These are phyloP conservation scores for Fusarium nurragi DNA, from an alignment of 2,329 filamentous ascomycete species.

Conservation along the genomic window DNA sequence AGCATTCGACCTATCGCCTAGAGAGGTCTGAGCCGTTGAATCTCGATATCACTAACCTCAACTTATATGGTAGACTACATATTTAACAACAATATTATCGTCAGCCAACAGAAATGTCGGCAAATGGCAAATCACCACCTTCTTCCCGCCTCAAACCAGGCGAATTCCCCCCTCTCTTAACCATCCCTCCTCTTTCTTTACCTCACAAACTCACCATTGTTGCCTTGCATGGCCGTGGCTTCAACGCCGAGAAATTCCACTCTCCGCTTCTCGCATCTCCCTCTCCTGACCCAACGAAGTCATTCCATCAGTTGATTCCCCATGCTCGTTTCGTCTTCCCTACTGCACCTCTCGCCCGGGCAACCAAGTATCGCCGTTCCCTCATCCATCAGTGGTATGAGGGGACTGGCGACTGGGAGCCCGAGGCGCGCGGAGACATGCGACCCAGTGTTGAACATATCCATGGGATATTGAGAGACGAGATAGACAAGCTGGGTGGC, in stretches of 20 bases:
- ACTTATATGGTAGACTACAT: neutral
- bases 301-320: constrained; percentile 50
- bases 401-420: constrained; percentile 50
- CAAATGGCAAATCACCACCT: neutral
- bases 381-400: constrained; percentile 51
- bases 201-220: constrained; percentile 58
- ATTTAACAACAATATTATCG: neutral
- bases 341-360: constrained; percentile 53
- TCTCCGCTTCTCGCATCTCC: constrained; percentile 49
- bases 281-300: constrained; percentile 1
- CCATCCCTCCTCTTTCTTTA: constrained; percentile 34
- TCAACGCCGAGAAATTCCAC: constrained; percentile 53
- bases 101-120: neutral
- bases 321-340: constrained; percentile 62
- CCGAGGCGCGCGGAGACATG: constrained; percentile 48
- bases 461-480: constrained; percentile 50
- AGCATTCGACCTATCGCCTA: too few relatives aligned
- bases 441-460: constrained; percentile 54
- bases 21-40: neutral
- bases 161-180: constrained; percentile 38
- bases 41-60: neutral
- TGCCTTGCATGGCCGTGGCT: constrained; percentile 61
- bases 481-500: constrained; percentile 48
- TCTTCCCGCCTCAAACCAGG: constrained; percentile 22
- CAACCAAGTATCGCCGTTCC: constrained; percentile 47